Conservation (phyloP, 2,329 filamentous ascomycete species). For the Alternaria burnsii region DNA sequence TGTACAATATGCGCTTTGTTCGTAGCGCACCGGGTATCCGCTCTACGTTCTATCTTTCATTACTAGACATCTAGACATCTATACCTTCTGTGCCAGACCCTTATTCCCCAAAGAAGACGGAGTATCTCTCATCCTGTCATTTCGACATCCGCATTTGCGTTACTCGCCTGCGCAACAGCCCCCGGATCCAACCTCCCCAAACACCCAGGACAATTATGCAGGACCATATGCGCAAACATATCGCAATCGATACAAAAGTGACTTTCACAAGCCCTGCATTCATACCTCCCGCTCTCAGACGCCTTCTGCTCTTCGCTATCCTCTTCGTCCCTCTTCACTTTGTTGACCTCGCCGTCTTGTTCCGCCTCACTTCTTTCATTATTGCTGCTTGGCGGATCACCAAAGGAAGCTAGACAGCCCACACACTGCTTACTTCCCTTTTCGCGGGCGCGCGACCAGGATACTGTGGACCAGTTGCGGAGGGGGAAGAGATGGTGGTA, state of each 20-base stretch:
- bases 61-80: neutral
- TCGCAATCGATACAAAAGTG: slow-evolving; percentile 99
- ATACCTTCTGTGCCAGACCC: neutral
- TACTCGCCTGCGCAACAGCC: slow-evolving; percentile 13
- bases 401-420: slow-evolving; percentile 79
- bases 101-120: neutral
- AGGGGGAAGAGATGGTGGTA: slow-evolving; percentile 60
- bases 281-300: slow-evolving; percentile 87
- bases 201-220: slow-evolving; percentile 96
- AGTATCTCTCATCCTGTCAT: slow-evolving; percentile 33
- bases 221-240: slow-evolving; percentile 89
- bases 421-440: slow-evolving; percentile 69
- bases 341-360: slow-evolving; percentile 23
- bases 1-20: neutral
- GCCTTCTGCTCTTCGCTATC: slow-evolving; percentile 56
- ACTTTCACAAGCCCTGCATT: slow-evolving; percentile 82
- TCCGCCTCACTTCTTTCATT: slow-evolving; percentile 20
- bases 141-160: slow-evolving; percentile 38
- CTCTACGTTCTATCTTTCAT: neutral
- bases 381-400: slow-evolving; percentile 47
- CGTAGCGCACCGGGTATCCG: neutral
- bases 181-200: slow-evolving; percentile 55
- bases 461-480: slow-evolving; percentile 87
- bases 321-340: slow-evolving; percentile 31
- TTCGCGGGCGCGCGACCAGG: slow-evolving; percentile 74